A percentile compares a stretch with the other conserved stretches of the same genome.
Conservation (phyloP, 2,329 filamentous ascomycete species). For the Colletotrichum sp. region DNA sequence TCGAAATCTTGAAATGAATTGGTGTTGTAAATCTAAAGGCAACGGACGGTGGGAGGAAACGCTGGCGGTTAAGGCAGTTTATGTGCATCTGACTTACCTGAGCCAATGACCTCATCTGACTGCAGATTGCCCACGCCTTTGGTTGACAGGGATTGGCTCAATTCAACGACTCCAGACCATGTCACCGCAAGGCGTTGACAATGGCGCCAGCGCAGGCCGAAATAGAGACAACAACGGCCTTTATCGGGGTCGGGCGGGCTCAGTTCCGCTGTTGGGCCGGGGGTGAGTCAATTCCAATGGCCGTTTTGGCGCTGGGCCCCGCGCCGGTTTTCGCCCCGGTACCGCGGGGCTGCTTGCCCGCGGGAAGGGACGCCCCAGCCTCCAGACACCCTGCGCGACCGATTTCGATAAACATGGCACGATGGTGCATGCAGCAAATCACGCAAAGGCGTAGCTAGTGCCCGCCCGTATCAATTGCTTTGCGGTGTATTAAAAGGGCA, state of each 20-base stretch:
- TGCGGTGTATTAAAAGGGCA: not conserved
- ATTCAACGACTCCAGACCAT: not conserved
- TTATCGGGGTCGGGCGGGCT: not conserved
- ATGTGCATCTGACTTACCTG: not conserved
- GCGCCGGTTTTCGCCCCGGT: slow-evolving; percentile 19
- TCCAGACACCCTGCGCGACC: not conserved
- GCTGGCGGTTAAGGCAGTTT: too few species aligned
- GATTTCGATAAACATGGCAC: not conserved
- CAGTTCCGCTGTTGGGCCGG: not conserved
- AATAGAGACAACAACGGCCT: not conserved
- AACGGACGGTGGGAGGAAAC: too few species aligned
- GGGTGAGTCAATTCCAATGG: not conserved
- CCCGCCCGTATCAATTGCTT: not conserved
- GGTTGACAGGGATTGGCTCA: not conserved
- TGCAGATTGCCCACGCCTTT: not conserved
- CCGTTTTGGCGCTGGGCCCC: not conserved
- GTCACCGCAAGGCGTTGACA: not conserved
- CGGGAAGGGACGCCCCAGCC: slow-evolving; percentile 6
- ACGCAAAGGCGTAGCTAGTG: not conserved
- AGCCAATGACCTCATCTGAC: not conserved
- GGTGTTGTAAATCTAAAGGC: too few species aligned
- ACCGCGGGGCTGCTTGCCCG: slow-evolving; percentile 10
- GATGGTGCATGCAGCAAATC: not conserved
- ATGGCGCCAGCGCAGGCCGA: not conserved
- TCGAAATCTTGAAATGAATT: too few species aligned